Base-by-base conservation (phyloP, 225 moss, liverwort and hornwort species). In the Antitrichia curtipendula region DNA sequence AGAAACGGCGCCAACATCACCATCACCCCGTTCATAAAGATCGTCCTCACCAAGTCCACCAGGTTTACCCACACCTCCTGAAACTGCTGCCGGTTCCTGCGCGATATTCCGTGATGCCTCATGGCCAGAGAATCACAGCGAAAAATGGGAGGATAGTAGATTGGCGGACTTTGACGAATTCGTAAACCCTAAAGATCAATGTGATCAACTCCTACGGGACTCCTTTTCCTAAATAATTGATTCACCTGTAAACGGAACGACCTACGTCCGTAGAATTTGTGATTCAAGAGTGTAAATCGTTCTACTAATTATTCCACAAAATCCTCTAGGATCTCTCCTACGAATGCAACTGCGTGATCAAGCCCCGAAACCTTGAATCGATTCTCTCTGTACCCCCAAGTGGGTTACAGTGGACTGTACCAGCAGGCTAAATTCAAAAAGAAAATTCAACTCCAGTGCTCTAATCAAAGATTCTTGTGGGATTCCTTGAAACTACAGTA, bases 21-120 rank as follows among this genome's bases (percentile, higher is more conserved):
- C 88, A 91, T 89, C 60, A 93, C 65, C 31, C 93, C 93, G 16
- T 88, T 93, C 82, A 93, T 21, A 31, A 90, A 88, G 58, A 91
- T 90, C 47, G 91, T 79, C 87, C 25, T 73, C 78, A 91, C 45
- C 86, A 90, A 73, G 68, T 88, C 68, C 60, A 85, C 64, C 75
- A 90, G 38, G 60, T 71, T 73, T 23, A n/a, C 53, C 72, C 90
- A 84, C 19, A 91, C 78, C 62, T 93, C 90, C 59, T 84, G 81
- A 23, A 93, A 20, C 84, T 91, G 88, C 82, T 91, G 88, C 20
- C 90, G 88, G 75, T 84, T 93, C 82, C 82, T 86, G 59, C 84
- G 87, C 43, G 84, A 93, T 21, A 89, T 0, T 56, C 85, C 76
- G 3, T 66, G 87, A 75, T 77, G 77, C 89, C 31, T 89, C 91